These are phyloP conservation scores for Athelia psychrophila DNA, from an alignment of 1,284 basidiomycete genomes.

Conservation along the genomic window DNA sequence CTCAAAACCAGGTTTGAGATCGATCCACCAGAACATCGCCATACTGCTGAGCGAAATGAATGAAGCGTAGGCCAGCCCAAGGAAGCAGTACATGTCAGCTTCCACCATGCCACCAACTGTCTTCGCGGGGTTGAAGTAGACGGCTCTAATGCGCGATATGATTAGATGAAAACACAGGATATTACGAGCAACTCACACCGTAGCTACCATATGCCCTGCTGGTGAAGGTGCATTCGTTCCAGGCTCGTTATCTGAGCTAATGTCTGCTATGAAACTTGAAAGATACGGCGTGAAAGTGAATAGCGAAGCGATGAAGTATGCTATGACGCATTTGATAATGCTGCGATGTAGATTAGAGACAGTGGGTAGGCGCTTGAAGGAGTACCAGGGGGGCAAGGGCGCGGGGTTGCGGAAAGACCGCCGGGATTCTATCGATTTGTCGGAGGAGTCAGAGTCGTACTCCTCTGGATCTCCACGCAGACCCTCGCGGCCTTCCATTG, in stretches of 20 bases:
- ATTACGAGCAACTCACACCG: slow-evolving; percentile 52
- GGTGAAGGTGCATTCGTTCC: slow-evolving; percentile 51
- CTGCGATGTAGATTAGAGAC: slow-evolving; percentile 61
- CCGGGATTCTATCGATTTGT: slow-evolving; percentile 5
- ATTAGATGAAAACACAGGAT: slow-evolving; percentile 3
- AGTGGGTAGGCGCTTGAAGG: slow-evolving; percentile 23
- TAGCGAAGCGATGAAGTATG: slow-evolving; percentile 87
- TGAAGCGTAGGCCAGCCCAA: slow-evolving; percentile 71
- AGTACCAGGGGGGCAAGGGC: slow-evolving; percentile 7
- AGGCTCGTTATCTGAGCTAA: slow-evolving; percentile 48
- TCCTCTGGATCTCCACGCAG: slow-evolving; percentile 9
- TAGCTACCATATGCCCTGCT: slow-evolving; percentile 89
- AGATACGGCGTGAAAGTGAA: slow-evolving; percentile 87
- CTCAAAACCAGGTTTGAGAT: slow-evolving; percentile 63
- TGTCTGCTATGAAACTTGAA: slow-evolving; percentile 60
- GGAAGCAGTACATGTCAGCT: slow-evolving; percentile 76
- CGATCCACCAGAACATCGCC: slow-evolving; percentile 76
- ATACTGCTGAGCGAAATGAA: slow-evolving; percentile 78
- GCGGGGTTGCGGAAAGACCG: slow-evolving; percentile 3
- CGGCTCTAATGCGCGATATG: slow-evolving; percentile 41
- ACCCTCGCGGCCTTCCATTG: not conserved
- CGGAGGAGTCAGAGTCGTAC: slow-evolving; percentile 1
- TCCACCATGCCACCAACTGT: slow-evolving; percentile 91
- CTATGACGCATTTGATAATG: slow-evolving; percentile 88
- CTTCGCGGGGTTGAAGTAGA: slow-evolving; percentile 84